These are phyloP conservation scores for Pythium chondricola DNA, from an alignment of 352 stramenopile genomes.

Conservation along the genomic window DNA sequence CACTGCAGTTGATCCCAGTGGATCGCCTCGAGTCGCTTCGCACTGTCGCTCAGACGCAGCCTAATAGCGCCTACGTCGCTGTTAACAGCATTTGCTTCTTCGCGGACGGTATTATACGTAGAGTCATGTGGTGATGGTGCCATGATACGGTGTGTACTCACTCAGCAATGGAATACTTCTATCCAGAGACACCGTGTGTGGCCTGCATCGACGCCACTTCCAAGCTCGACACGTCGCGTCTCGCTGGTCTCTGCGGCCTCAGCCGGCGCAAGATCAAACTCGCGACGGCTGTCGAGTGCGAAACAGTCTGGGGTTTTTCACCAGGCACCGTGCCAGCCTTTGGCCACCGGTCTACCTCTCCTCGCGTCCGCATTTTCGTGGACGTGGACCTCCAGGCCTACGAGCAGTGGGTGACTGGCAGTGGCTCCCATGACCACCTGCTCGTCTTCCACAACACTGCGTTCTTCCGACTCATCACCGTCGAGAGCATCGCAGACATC, in stretches of 20 bases:
- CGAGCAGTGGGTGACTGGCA: constrained; percentile 37
- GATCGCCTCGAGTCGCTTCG: constrained; percentile 28
- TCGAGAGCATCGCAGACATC: constrained; percentile 34
- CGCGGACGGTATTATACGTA: constrained; percentile 34
- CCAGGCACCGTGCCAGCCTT: constrained; percentile 63
- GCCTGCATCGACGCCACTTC: constrained; percentile 49
- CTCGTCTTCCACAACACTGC: constrained; percentile 31
- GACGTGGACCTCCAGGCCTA: constrained; percentile 30
- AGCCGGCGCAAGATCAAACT: constrained; percentile 65
- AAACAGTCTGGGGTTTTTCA: constrained; percentile 50
- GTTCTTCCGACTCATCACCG: constrained; percentile 35
- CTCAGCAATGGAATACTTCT: not conserved
- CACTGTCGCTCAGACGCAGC: constrained; percentile 14
- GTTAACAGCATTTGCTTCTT: constrained; percentile 79
- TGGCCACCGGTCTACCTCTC: constrained; percentile 19
- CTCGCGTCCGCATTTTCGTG: constrained; percentile 29
- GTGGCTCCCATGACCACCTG: constrained; percentile 35
- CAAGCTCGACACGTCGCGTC: constrained; percentile 53
- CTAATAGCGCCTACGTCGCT: constrained; percentile 26
- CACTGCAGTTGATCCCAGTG: constrained; percentile 30
- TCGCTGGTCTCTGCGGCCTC: constrained; percentile 41
- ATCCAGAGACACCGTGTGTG: constrained; percentile 40
- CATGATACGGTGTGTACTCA: not conserved
- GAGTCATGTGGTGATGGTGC: too few species aligned
- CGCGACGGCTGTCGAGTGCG: constrained; percentile 49